Conservation (phyloP, 2,329 filamentous ascomycete genomes). For the Periglandula ipomoeae region DNA sequence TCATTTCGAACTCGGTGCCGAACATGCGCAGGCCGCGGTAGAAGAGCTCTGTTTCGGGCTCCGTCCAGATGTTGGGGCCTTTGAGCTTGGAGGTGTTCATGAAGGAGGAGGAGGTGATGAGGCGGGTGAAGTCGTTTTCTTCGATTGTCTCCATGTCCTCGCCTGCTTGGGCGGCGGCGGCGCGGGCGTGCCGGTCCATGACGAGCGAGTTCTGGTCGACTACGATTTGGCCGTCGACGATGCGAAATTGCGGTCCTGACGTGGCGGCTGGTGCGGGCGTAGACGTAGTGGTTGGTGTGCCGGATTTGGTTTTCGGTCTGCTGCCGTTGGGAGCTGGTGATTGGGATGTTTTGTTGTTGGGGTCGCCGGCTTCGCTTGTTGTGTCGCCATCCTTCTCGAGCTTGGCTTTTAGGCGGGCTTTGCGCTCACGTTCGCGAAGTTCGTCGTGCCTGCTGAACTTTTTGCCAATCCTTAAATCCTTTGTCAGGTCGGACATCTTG, state of each 20-base stretch:
- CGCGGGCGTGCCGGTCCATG: slow-evolving; percentile 59
- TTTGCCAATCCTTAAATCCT: slow-evolving; percentile 61
- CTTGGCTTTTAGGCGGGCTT: slow-evolving; percentile 25
- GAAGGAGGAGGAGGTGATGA: slow-evolving; percentile 61
- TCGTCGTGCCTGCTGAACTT: slow-evolving; percentile 66
- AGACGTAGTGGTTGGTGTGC: slow-evolving; percentile 7
- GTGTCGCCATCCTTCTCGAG: slow-evolving; percentile 17
- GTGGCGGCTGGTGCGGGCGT: slow-evolving; percentile 13
- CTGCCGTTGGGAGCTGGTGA: slow-evolving; percentile 8
- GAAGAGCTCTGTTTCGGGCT: slow-evolving; percentile 64
- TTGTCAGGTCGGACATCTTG: slow-evolving; percentile 65
- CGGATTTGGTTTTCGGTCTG: slow-evolving; percentile 6
- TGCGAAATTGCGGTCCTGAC: slow-evolving; percentile 46
- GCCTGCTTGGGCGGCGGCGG: slow-evolving; percentile 37
- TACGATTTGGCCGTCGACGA: slow-evolving; percentile 65
- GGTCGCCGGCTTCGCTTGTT: slow-evolving; percentile 12
- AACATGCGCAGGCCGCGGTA: slow-evolving; percentile 68
- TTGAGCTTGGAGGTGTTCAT: slow-evolving; percentile 50
- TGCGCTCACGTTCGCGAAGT: slow-evolving; percentile 57
- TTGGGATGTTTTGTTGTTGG: slow-evolving; percentile 8
- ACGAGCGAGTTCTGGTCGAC: slow-evolving; percentile 58
- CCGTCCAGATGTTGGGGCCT: slow-evolving; percentile 59
- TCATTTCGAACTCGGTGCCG: slow-evolving; percentile 76
- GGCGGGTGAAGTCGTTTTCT: slow-evolving; percentile 68
- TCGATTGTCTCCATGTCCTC: slow-evolving; percentile 56